Base-by-base conservation (phyloP, 2,329 filamentous ascomycete species). In the Aureobasidium sp. region DNA sequence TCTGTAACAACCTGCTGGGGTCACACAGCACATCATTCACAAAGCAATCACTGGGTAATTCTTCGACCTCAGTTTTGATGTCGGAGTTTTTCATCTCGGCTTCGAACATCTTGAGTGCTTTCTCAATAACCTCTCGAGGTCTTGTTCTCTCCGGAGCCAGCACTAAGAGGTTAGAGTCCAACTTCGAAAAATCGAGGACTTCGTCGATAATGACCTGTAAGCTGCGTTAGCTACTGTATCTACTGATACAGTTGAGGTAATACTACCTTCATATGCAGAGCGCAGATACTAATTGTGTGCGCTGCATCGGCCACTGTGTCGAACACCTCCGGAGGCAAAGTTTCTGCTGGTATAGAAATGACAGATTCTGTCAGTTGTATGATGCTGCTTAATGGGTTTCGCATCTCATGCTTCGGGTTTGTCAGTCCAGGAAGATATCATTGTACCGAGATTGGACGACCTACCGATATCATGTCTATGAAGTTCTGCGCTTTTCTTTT, bases 181-280 rank as follows among this genome's bases (percentile, higher is more conserved):
- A 72, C 57, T 78, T 78, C 42, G 73, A 76, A 11, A 78, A 66
- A 0, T 76, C 78, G 1, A 79, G 68, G 7, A 79, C 72, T 60
- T 80, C 77, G 63, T 79, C 76, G 10, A 79, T 76, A 39, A 80
- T 79, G n/a, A 27, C 25, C 36, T 41, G 16, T 14, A 16, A 10
- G 13, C 37, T 29, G 27, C 14, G 21, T 64, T 50, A 36, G 59
- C 21, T 7, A 34, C 3, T 2, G 29, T 42, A 0, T 44, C 37
- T 8, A n/a, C n/a, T 8, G 3, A 30, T 1, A 32, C 13, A 3
- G 45, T 16, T 32, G 6, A 7, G 6, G 5, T 3, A 10, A 3
- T n/a, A 4, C 3, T 21, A 50, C 47, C 32, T 50, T 62, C 55
- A 60, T 54, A n/a, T 64, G 62, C 10, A 53, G 27, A 9, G 60